phyloP scores from a whole-genome alignment of 2,329 filamentous ascomycete species.

The Epichloe sylvatica region DNA sequence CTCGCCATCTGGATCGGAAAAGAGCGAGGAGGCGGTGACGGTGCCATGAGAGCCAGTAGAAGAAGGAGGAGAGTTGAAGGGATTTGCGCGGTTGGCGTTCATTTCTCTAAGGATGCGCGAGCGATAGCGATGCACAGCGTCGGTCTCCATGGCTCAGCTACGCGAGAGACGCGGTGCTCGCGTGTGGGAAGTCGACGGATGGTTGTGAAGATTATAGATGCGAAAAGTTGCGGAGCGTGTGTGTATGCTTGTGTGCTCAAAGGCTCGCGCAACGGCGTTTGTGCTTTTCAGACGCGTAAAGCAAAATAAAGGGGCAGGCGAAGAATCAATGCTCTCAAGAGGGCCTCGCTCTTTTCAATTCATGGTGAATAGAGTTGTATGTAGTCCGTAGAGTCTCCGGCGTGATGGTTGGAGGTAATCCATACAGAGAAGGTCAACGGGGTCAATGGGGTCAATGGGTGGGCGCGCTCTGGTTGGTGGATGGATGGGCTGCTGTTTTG shows the following conservation, averaged over 20 bases:
- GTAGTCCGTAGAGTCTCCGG: not conserved
- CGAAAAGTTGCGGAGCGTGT: not conserved
- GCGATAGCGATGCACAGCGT: constrained; percentile 28
- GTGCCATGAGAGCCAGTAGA: constrained; percentile 45
- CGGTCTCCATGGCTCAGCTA: constrained; percentile 26
- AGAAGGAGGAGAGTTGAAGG: constrained; percentile 44
- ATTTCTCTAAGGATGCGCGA: constrained; percentile 38
- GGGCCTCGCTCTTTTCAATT: not conserved
- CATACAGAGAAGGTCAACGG: no score
- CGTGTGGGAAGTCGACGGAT: constrained; percentile 10
- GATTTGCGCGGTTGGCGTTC: constrained; percentile 38
- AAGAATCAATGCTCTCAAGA: not conserved
- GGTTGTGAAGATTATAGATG: constrained; percentile 6
- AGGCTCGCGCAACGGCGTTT: not conserved
- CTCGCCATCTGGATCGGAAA: constrained; percentile 39
- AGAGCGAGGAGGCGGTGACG: constrained; percentile 38
- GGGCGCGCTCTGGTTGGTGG: constrained; percentile 8
- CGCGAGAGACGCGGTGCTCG: constrained; percentile 13
- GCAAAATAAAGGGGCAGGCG: constrained; percentile 5
- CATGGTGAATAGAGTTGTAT: not conserved
- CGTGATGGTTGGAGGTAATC: no score
- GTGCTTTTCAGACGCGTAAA: not conserved
- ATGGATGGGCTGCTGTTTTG: constrained; percentile 14
- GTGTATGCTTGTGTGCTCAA: no score
- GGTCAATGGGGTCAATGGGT: not conserved